Evolutionary conservation across 805 yeast genomes (phyloP).

Genomic region (Saccharomycodes ludwigii): DNA sequence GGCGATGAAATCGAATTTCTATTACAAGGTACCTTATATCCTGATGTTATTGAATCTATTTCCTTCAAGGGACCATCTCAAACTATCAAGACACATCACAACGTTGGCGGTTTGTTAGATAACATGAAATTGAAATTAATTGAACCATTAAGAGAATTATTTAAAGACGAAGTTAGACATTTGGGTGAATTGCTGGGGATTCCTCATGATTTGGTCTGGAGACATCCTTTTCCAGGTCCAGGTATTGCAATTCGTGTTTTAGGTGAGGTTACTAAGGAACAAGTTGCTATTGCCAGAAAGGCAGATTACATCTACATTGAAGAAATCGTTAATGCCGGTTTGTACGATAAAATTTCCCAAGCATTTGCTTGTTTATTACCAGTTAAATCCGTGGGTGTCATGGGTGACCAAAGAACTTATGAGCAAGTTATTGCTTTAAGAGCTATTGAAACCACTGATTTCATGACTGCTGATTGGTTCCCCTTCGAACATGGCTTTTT

Average conservation of each 20-base stretch:
- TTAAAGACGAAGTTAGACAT: constrained; percentile 97
- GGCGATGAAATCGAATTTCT: constrained; percentile 87
- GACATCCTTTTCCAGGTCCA: constrained; percentile 99
- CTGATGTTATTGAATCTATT: constrained; percentile 96
- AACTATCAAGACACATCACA: constrained; percentile 98
- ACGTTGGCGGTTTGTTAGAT: constrained; percentile 95
- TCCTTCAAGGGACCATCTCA: constrained; percentile 99
- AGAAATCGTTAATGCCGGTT: constrained; percentile 88
- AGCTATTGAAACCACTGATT: constrained; percentile 95
- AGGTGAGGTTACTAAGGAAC: constrained; percentile 90
- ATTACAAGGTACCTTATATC: constrained; percentile 94
- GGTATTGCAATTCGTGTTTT: constrained; percentile 97
- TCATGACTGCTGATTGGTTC: constrained; percentile 99
- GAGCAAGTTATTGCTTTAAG: constrained; percentile 98
- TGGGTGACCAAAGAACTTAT: constrained; percentile 99
- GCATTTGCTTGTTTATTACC: constrained; percentile 97
- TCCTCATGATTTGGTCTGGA: constrained; percentile 95
- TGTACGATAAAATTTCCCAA: constrained; percentile 87
- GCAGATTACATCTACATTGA: constrained; percentile 94
- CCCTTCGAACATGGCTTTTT: constrained; percentile 85
- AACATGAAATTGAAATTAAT: constrained; percentile 97
- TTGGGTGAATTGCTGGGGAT: constrained; percentile 91
- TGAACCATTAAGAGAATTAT: constrained; percentile 96
- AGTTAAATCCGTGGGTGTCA: constrained; percentile 97
- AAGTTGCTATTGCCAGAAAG: constrained; percentile 92